Percentiles rank a stretch among this genome's conserved stretches.
These are phyloP conservation scores for Carpinus fangiana DNA, from an alignment of 306 rosid genomes.

Conservation along the genomic window DNA sequence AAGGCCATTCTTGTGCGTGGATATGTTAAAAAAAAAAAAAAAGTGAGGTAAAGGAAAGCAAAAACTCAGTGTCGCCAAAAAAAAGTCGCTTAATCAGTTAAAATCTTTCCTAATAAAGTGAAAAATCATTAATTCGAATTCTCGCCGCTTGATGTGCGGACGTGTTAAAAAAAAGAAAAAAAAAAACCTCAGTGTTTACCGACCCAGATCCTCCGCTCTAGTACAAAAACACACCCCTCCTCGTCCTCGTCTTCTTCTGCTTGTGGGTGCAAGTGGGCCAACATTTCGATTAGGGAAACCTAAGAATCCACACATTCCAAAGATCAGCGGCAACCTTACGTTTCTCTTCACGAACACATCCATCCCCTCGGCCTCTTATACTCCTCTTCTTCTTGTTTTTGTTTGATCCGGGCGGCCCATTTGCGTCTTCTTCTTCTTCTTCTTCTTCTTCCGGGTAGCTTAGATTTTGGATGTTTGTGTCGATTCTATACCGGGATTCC, in stretches of 20 bases:
- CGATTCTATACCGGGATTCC: not conserved
- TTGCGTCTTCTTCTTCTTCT: not conserved
- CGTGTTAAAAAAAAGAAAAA: too few species aligned
- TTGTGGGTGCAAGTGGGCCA: constrained; percentile 23
- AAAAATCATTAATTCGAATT: too few species aligned
- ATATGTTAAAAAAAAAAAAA: too few species aligned
- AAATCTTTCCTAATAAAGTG: too few species aligned
- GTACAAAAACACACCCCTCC: not conserved
- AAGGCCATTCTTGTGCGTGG: too few species aligned
- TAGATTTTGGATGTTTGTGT: not conserved
- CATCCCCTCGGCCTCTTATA: not conserved
- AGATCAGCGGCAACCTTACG: not conserved
- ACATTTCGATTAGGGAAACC: not conserved
- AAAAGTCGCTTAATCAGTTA: too few species aligned
- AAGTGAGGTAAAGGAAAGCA: too few species aligned
- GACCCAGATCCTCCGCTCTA: constrained; percentile 19
- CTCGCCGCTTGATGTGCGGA: too few species aligned
- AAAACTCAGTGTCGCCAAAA: too few species aligned
- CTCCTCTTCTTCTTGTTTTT: not conserved
- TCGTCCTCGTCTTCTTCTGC: not conserved
- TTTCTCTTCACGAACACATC: not conserved
- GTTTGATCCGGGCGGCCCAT: not conserved
- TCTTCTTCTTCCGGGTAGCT: not conserved
- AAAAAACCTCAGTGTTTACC: not conserved
- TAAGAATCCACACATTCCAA: not conserved